These are phyloP conservation scores for Aristolochia contorta DNA, from an alignment of 164 flowering plant genomes.

Conservation along the genomic window DNA sequence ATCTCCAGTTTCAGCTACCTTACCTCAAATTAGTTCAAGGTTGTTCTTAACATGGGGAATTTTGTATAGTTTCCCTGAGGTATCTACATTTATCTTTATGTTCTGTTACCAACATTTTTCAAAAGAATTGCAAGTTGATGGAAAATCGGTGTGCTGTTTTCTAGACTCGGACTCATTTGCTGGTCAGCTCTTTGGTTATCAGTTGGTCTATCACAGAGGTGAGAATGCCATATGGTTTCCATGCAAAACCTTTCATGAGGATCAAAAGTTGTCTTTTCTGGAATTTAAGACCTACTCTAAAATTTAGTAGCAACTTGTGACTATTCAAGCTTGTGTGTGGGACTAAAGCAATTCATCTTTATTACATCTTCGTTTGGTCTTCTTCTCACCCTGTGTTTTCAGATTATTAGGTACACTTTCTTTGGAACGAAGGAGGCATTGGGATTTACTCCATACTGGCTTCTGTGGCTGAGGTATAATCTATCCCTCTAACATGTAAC, in stretches of 20 bases:
- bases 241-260: too few relatives aligned
- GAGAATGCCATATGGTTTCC: too few relatives aligned
- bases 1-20: constrained; percentile 83
- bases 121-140: neutral
- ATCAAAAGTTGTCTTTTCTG: too few relatives aligned
- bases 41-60: constrained; percentile 79
- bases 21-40: constrained; percentile 89
- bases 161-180: constrained; percentile 36
- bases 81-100: constrained; percentile 7
- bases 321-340: neutral
- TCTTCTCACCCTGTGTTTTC: constrained; percentile 14
- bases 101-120: neutral
- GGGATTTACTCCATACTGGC: constrained; percentile 85
- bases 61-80: constrained; percentile 90
- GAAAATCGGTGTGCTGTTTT: neutral
- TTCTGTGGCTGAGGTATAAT: constrained; percentile 83
- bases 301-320: neutral
- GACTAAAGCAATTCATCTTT: neutral
- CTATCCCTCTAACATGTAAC: constrained; percentile 4
- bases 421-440: constrained; percentile 83
- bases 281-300: too few relatives aligned
- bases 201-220: constrained; percentile 71
- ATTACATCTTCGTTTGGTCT: neutral
- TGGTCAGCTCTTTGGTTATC: constrained; percentile 76
- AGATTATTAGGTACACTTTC: constrained; percentile 83